Evolutionary conservation across 768 basidiomycete species (phyloP).

Genomic region (Fomitopsis pulvina): DNA sequence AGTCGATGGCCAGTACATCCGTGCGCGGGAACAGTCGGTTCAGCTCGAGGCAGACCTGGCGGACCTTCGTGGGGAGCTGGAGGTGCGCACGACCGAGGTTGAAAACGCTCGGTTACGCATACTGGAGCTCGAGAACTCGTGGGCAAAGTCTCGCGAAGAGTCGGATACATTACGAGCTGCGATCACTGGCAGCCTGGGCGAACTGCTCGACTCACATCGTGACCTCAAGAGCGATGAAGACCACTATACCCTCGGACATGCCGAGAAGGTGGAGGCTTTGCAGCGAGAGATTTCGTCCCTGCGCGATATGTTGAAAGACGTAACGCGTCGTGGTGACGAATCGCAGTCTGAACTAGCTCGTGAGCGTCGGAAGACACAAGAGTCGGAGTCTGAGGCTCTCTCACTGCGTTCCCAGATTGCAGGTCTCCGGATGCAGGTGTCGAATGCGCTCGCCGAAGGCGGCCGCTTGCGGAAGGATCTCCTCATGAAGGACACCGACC

Average conservation of each 20-base stretch:
- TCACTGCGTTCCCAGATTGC: conserved; percentile 66
- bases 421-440: conserved; percentile 67
- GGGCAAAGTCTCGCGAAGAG: conserved; percentile 90
- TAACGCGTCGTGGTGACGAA: conserved; percentile 64
- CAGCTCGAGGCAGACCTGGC: conserved; percentile 72
- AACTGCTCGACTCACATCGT: conserved; percentile 82
- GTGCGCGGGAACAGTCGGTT: conserved; percentile 59
- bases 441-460: conserved; percentile 58
- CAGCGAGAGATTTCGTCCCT: conserved; percentile 73
- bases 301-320: conserved; percentile 75
- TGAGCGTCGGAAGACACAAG: conserved; percentile 58
- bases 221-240: conserved; percentile 84
- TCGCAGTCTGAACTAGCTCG: conserved; percentile 56
- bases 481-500: conserved; percentile 53
- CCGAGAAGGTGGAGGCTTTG: conserved; percentile 76
- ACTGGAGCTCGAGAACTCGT: conserved; percentile 81
- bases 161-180: conserved; percentile 84
- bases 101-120: conserved; percentile 62
- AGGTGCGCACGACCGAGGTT: conserved; percentile 65
- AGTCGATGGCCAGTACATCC: conserved; percentile 66
- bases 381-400: conserved; percentile 58
- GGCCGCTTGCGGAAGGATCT: conserved; percentile 68
- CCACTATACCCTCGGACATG: conserved; percentile 63
- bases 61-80: conserved; percentile 77
- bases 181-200: conserved; percentile 80